Evolutionary conservation across 495 filamentous ascomycete genomes (phyloP).

Genomic region (Annulohypoxylon maeteangense): DNA sequence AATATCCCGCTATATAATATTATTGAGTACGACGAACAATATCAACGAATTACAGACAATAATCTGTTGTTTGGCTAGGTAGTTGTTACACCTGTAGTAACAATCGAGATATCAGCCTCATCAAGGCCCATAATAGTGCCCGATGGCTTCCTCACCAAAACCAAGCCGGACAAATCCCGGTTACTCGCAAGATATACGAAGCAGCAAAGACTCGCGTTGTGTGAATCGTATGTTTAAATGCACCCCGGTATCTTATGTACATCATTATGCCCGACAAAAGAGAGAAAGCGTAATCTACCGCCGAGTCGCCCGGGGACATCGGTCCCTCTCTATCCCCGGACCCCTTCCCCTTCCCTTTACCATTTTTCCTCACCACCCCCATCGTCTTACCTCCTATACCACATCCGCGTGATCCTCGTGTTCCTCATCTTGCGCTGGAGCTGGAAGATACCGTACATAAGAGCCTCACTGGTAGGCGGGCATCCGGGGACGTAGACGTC

Average conservation of each 20-base stretch:
- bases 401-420: slow-evolving; percentile 77
- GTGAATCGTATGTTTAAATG: slow-evolving; percentile 28
- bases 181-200: background rate
- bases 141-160: no score
- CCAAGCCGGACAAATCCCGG: background rate
- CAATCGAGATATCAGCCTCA: no score
- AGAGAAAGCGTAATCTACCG: slow-evolving; percentile 20
- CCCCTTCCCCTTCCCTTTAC: background rate
- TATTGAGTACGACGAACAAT: background rate
- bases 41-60: background rate
- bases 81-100: no score
- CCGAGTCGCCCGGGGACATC: slow-evolving; percentile 2
- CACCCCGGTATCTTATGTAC: slow-evolving; percentile 41
- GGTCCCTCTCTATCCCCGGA: slow-evolving; percentile 3
- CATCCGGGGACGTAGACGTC: slow-evolving; percentile 95
- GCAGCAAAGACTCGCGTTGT: background rate
- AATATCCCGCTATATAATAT: background rate
- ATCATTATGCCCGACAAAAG: slow-evolving; percentile 28
- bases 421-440: slow-evolving; percentile 88
- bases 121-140: no score
- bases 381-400: slow-evolving; percentile 65
- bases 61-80: no score
- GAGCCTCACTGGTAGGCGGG: slow-evolving; percentile 86
- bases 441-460: slow-evolving; percentile 89
- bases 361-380: background rate